These are phyloP conservation scores for Nicotiana knightiana DNA, from an alignment of 257 asterid species.

Conservation along the genomic window DNA sequence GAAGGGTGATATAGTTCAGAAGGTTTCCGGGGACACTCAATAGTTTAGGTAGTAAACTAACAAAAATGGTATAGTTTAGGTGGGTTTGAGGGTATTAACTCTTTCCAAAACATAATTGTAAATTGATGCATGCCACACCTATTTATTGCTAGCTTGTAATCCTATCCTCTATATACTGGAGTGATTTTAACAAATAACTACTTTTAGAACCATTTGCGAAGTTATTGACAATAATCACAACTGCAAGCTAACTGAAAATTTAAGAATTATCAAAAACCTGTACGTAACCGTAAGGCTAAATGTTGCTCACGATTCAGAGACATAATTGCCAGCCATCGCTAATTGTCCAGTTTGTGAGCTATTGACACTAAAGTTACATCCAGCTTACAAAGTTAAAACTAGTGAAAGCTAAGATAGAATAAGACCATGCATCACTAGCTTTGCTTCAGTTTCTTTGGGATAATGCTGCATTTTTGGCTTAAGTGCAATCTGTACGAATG, in stretches of 20 bases:
- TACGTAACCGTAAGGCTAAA: not conserved
- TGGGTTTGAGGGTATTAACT: no score
- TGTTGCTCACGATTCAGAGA: not conserved
- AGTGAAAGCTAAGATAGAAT: not conserved
- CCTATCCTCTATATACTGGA: no score
- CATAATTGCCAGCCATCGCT: not conserved
- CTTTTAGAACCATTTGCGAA: no score
- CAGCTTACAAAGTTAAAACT: not conserved
- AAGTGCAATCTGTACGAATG: not conserved
- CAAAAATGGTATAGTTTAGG: no score
- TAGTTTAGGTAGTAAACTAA: no score
- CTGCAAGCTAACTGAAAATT: not conserved
- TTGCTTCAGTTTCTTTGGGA: not conserved
- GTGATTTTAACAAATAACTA: no score
- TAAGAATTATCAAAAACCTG: not conserved
- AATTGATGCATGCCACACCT: no score
- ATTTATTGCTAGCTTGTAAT: no score
- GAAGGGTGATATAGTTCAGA: no score
- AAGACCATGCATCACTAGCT: not conserved
- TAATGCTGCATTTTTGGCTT: not conserved
- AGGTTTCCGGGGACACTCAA: no score
- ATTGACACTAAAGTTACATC: not conserved
- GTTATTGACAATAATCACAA: no score
- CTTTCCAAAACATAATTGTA: no score
- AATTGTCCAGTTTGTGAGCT: not conserved